phyloP scores from a whole-genome alignment of 805 yeast genomes.

The Ogataea polymorpha region DNA sequence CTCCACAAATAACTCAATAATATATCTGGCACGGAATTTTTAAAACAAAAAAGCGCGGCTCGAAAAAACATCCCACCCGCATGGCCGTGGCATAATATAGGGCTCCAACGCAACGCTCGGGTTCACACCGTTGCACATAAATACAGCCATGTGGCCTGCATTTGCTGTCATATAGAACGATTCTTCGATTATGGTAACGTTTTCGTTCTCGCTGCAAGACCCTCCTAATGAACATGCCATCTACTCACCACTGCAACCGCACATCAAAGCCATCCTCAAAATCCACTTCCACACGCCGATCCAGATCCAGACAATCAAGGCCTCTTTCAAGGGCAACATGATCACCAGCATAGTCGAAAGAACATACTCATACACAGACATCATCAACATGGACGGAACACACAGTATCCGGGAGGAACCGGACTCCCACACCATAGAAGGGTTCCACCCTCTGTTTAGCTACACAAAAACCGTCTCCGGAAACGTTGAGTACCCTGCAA shows the following conservation, averaged over 20 bases:
- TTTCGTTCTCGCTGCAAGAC: conserved; percentile 8
- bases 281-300: conserved; percentile 6
- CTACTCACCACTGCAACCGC: conserved; percentile 14
- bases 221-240: conserved; percentile 8
- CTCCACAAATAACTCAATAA: too few species aligned
- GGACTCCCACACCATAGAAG: conserved; percentile 6
- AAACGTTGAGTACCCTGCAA: not conserved
- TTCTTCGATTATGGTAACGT: conserved; percentile 6
- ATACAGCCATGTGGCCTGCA: not conserved
- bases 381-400: conserved; percentile 15
- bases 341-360: conserved; percentile 9
- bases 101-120: too few species aligned
- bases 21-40: not conserved
- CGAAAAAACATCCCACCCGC: not conserved
- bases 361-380: conserved; percentile 8
- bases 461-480: conserved; percentile 1
- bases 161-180: not conserved
- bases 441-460: conserved; percentile 11
- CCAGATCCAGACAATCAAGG: conserved; percentile 9
- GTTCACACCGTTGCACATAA: not conserved
- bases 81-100: too few species aligned
- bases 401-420: conserved; percentile 3
- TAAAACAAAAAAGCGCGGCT: conserved; percentile 9
- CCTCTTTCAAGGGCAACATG: conserved; percentile 13
- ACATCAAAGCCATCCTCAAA: conserved; percentile 12